Evolutionary conservation across 805 yeast genomes (phyloP), one percentile per base, ranked within the genome.

Genomic region (Candida andamanensis): DNA sequence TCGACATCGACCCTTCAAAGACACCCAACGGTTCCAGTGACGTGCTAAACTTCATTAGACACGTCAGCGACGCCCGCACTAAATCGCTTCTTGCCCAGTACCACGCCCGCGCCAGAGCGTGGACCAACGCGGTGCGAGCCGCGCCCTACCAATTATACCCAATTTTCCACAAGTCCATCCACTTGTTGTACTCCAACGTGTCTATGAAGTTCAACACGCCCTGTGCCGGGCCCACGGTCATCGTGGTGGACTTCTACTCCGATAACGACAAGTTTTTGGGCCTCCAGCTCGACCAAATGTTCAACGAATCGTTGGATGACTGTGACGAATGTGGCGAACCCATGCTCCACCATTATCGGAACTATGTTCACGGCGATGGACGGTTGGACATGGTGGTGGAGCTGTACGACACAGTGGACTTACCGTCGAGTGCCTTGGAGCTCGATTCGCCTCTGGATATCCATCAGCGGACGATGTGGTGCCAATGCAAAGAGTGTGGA

Each of bases 191-290:
- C 47, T 83, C 95, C 1, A 75, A 85, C 60, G 90, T 87, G 1
- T 83, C 90, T 3, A 74, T 79, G 6, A 81, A 80, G 46, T 82
- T 85, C 24, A 83, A 94, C 0, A 86, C 95, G 0, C 97, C 97
- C 0, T 92, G 98, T 49, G 65, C 78, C 24, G 97, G 97, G 0
- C 98, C 99, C 0, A 85, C 77, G 34, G 65, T 78, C n/a, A 77
- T 85, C 20, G 76, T 79, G 2, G 80, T 89, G 29, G 96, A 89
- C 40, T 94, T 72, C 49, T 92, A 90, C 52, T 78, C 95, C 64
- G 95, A 86, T 29, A 84, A 80, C 36, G 98, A 94, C 53, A 80
- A 83, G 50, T 80, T 95, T 7, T 58, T 94, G 26, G 98, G 98
- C 1, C 85, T 84, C 46, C 86, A 80, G 44, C 76, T 92, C 26